A percentile compares a stretch with the other conserved stretches of the same genome.
Evolutionary conservation across 441 rosid species (phyloP).

Genomic region (Arabidopsis lyrata): DNA sequence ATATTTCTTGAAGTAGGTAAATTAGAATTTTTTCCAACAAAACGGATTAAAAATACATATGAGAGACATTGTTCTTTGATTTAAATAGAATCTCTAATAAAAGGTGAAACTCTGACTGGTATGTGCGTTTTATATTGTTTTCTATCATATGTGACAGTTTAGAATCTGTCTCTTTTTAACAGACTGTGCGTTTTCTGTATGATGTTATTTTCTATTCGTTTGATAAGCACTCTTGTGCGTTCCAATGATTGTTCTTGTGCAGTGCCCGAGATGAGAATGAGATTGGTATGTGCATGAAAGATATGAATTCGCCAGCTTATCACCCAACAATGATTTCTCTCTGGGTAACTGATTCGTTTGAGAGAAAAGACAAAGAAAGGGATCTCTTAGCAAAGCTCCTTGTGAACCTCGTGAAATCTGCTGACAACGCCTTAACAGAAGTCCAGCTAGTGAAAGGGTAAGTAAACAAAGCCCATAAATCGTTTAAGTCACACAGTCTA

Average conservation of each 20-base stretch:
- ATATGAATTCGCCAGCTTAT: constrained; percentile 77
- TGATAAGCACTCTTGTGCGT: constrained; percentile 19
- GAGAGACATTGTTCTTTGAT: constrained; percentile 15
- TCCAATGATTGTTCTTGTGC: constrained; percentile 38
- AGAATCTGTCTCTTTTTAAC: not conserved
- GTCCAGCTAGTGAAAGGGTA: constrained; percentile 85
- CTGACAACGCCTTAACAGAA: constrained; percentile 55
- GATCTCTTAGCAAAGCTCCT: constrained; percentile 88
- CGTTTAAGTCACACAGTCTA: not conserved
- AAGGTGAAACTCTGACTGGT: not conserved
- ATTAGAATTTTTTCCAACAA: constrained; percentile 1
- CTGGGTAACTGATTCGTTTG: constrained; percentile 96
- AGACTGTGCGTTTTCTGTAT: not conserved
- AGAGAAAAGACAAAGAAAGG: constrained; percentile 91
- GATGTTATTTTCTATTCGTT: not conserved
- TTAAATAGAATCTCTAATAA: not conserved
- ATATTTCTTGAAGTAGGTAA: constrained; percentile 18
- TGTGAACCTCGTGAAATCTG: constrained; percentile 66
- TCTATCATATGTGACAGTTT: constrained; percentile 4
- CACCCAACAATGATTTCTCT: constrained; percentile 91
- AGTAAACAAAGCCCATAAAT: constrained; percentile 12
- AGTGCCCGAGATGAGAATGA: constrained; percentile 97
- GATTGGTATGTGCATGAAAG: constrained; percentile 86
- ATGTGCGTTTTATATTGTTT: not conserved
- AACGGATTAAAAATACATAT: not conserved